Evolutionary conservation across 305 asterid species (phyloP), one percentile per base, ranked within the genome.

Genomic region (Fraxinus xanthoxyloides): DNA sequence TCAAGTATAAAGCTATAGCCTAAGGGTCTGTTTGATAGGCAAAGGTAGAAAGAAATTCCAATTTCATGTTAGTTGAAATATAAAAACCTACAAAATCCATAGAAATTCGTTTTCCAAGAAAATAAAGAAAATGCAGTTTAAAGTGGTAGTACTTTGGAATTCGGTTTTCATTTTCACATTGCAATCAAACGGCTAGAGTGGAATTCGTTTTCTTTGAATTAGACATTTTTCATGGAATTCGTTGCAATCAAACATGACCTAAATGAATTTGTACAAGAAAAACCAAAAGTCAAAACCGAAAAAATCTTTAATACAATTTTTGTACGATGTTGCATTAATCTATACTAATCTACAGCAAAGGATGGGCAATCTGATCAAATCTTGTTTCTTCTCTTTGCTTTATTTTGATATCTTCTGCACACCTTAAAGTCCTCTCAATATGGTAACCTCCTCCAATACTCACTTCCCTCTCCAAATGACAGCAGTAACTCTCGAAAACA

Each of bases 381-480:
- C 90, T 85, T 63, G 65, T 83, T 69, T 88, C 85, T 78, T 88
- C 83, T 80, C 65, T 88, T 43, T 92, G 95, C 74, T 77, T 91
- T 2, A 92, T 77, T 84, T 95, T 93, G 80, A 95, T 94, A 84
- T 95, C 98, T 74, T 92, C 92, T 21, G 98, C 99, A 85, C 98
- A 95, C 54, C 98, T 87, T 43, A 95, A 77, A 21, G 97, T 85
- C 89, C 91, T 94, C 92, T 94, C 99, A 7, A 95, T 90, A 40
- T 95, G 97, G 83, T 95, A 95, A 2, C 98, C 95, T 48, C 99
- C 99, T 78, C 98, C 99, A 63, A 89, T 88, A 65, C 98, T 88
- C 76, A 94, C 98, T 87, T 95, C 99, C 40, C 99, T 94, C 84
- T 94, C 98, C 85, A 95, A 87, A 90, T 95, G 99, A 84, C 97